These are phyloP conservation scores for Madurella fahalii DNA, from an alignment of 2,329 filamentous ascomycete genomes.

Conservation along the genomic window DNA sequence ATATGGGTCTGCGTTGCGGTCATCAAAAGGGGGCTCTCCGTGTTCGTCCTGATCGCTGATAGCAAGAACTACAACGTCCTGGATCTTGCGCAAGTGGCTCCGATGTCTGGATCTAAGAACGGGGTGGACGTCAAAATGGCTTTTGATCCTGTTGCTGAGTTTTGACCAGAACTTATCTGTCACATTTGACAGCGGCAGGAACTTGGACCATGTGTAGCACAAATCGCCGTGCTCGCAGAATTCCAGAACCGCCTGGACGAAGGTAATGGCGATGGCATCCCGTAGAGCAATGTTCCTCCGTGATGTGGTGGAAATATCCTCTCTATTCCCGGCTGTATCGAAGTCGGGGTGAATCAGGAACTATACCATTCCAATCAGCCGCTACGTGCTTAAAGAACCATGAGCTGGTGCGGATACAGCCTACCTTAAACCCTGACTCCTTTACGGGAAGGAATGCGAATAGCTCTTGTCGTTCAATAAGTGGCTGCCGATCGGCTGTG, in stretches of 20 bases:
- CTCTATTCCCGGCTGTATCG: neutral
- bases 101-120: neutral
- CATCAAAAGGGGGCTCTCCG: neutral
- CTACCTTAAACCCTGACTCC: neutral
- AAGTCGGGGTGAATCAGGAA: slow-evolving; percentile 3
- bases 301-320: neutral
- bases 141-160: neutral
- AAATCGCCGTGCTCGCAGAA: neutral
- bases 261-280: neutral
- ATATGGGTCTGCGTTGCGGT: neutral
- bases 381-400: too few species aligned
- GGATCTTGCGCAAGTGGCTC: neutral
- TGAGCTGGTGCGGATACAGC: neutral
- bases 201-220: neutral
- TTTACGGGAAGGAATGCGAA: slow-evolving; percentile 1
- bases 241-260: neutral
- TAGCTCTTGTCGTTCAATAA: neutral
- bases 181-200: neutral
- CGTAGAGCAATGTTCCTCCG: neutral
- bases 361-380: neutral
- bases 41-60: neutral
- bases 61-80: neutral
- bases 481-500: too few species aligned
- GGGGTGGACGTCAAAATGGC: neutral
- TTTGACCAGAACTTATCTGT: neutral